Base-by-base conservation (phyloP, 805 yeast species). In the Yamadazyma laniorum region DNA sequence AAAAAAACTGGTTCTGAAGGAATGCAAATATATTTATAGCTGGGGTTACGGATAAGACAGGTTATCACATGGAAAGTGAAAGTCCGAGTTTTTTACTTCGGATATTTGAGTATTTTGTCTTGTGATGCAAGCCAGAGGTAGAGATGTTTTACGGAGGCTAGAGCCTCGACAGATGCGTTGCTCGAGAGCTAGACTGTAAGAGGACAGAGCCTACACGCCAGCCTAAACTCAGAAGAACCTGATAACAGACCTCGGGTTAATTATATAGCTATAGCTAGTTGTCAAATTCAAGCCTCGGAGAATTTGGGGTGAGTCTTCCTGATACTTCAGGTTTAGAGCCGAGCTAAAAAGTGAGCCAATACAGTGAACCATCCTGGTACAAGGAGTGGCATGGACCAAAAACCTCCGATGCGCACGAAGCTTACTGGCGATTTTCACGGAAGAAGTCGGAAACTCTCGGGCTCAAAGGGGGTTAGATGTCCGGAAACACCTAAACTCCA, bases 41-140 rank as follows among this genome's bases (percentile, higher is more conserved):
- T 39, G 39, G 42, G 42, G 38, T 39, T 39, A 39, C 38, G 31
- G 38, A 22, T 39, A 34, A 27, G 34, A 34, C 13, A 34, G 38
- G 40, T 47, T 37, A 29, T 30, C 39, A 34, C 36, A 32, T 32
- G 40, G 38, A 34, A 29, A 13, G 23, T 29, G 30, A 44, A 37
- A 37, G 39, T 40, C 39, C 43, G 43, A 39, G 19, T 25, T 18
- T 18, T n/a, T 22, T 8, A n/a, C 14, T 17, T 38, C 42, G 42
- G 42, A 14, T 38, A 38, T 34, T 38, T 25, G 29, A 15, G 22
- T 30, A 30, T 30, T 30, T 22, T 19, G 29, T 30, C 35, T 35
- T 35, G 29, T 29, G 39, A 28, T 18, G 23, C 28, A 18, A 15
- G 19, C 8, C 11, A 11, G 15, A 28, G 32, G 32, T 19, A 15